Evolutionary conservation across 768 basidiomycete genomes (phyloP).

Genomic region (Porphyrellus cyaneotinctus): DNA sequence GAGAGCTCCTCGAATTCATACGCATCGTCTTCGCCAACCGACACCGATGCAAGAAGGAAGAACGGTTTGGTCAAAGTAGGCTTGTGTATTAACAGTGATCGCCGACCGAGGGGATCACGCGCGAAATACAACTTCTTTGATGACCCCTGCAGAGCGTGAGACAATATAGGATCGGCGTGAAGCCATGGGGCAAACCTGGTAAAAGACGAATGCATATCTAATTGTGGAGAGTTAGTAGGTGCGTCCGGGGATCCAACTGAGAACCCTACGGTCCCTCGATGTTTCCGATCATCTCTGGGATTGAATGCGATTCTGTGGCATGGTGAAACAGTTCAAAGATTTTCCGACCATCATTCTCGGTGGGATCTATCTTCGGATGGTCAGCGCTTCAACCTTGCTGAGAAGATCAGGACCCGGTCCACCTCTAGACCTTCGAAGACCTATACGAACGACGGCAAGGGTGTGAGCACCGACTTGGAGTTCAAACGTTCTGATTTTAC

Average conservation of each 20-base stretch:
- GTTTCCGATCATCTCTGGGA: slow-evolving; percentile 49
- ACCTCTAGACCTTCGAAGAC: slow-evolving; percentile 83
- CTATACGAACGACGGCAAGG: slow-evolving; percentile 24
- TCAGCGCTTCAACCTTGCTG: slow-evolving; percentile 14
- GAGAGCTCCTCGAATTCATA: slow-evolving; percentile 59
- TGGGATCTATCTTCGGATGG: slow-evolving; percentile 42
- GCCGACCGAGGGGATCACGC: slow-evolving; percentile 79
- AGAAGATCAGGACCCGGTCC: not conserved
- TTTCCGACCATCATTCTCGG: slow-evolving; percentile 73
- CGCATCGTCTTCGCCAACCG: slow-evolving; percentile 43
- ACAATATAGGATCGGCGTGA: not conserved
- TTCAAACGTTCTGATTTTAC: slow-evolving; percentile 8
- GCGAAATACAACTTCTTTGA: slow-evolving; percentile 60
- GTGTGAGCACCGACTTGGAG: not conserved
- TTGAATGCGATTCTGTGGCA: slow-evolving; percentile 31
- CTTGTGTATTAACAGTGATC: slow-evolving; percentile 74
- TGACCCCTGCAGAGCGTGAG: slow-evolving; percentile 33
- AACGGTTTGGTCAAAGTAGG: slow-evolving; percentile 47
- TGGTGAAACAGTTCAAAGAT: slow-evolving; percentile 36
- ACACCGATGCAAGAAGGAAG: slow-evolving; percentile 65
- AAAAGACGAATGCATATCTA: slow-evolving; percentile 81
- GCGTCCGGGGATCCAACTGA: not conserved
- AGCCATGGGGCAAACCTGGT: slow-evolving; percentile 48
- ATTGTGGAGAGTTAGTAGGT: not conserved
- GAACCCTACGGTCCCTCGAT: slow-evolving; percentile 80